These are phyloP conservation scores for Cystobasidium ongulense DNA, from an alignment of 768 basidiomycete genomes.

Conservation along the genomic window DNA sequence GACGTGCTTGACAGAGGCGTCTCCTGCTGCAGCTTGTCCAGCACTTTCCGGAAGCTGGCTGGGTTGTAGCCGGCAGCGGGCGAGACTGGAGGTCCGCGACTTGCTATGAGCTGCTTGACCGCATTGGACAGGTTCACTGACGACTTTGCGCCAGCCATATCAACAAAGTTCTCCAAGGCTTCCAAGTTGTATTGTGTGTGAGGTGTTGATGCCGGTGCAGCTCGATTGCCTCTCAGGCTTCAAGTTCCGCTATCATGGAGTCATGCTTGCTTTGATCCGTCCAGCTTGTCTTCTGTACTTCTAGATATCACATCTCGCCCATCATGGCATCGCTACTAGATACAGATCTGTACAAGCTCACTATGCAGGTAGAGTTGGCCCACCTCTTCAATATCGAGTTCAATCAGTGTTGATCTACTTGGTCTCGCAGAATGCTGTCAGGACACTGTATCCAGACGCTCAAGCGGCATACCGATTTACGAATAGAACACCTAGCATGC, in stretches of 20 bases:
- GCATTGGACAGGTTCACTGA: slow-evolving; percentile 41
- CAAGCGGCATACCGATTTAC: slow-evolving; percentile 27
- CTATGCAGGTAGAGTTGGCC: not conserved
- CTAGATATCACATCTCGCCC: not conserved
- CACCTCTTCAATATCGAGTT: not conserved
- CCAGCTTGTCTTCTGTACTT: not conserved
- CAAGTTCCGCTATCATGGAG: not conserved
- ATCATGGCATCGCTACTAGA: slow-evolving; percentile 28
- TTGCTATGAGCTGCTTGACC: slow-evolving; percentile 45
- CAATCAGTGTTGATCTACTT: not conserved
- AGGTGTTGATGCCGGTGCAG: not conserved
- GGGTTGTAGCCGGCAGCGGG: slow-evolving; percentile 24
- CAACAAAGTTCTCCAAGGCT: not conserved
- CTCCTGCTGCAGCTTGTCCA: slow-evolving; percentile 1
- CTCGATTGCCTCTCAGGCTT: not conserved
- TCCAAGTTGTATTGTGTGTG: not conserved
- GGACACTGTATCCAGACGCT: slow-evolving; percentile 29
- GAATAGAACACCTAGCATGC: slow-evolving; percentile 17
- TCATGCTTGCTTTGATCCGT: not conserved
- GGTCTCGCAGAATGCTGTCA: slow-evolving; percentile 13
- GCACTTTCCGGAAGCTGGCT: slow-evolving; percentile 32
- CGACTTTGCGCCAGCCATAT: slow-evolving; percentile 8
- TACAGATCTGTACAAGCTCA: slow-evolving; percentile 31
- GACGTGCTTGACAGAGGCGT: not conserved
- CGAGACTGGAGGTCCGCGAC: slow-evolving; percentile 40